Base-by-base conservation (phyloP, 2,329 filamentous ascomycete species). In the Phaeosphaeriaceae sp. region DNA sequence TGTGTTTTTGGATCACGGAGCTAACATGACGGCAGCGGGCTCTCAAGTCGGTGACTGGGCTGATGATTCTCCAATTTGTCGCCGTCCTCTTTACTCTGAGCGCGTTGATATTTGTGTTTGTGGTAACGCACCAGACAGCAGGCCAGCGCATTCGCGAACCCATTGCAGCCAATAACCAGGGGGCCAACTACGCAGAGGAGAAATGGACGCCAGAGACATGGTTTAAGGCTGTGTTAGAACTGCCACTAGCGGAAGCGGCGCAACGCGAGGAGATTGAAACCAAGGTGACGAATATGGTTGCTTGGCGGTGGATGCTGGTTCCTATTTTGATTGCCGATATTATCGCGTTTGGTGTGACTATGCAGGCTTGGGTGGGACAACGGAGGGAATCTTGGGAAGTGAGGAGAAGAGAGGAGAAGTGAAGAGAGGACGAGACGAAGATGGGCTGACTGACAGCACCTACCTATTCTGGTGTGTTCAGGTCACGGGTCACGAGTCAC, bases 121-220 rank as follows among this genome's bases (percentile, higher is more conserved):
- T 64, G 17, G 64, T 70, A 9, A 69, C 68, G 2, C 56, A 67
- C 47, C 58, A 67, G 49, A 70, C 66, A 4, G 56, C 56, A 11
- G 54, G 54, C 18, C 67, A 70, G 43, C 46, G 40, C 34, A 68
- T 70, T 32, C 52, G 48, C 18, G 34, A 49, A 17, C 52, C 55
- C 15, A 48, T 68, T 29, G 64, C 66, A 2, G 46, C 42, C 15
- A 59, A 63, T 23, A 48, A 59, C 29, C 46, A 57, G 23, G 57
- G 54, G 20, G 40, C 36, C 16, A 40, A 61, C 33, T 71, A 70
- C 41, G 53, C 61, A 1, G 58, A 58, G 23, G 44, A 63, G 33
- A 56, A 55, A 42, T 71, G 68, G 68, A 71, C 68, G 3, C 66
- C 66, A 2, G 68, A 68, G 42, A 71, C 62, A 2, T 71, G 68